These are phyloP conservation scores for Tripterygium wilfordii DNA, from an alignment of 177 flowering plant species.

Conservation along the genomic window DNA sequence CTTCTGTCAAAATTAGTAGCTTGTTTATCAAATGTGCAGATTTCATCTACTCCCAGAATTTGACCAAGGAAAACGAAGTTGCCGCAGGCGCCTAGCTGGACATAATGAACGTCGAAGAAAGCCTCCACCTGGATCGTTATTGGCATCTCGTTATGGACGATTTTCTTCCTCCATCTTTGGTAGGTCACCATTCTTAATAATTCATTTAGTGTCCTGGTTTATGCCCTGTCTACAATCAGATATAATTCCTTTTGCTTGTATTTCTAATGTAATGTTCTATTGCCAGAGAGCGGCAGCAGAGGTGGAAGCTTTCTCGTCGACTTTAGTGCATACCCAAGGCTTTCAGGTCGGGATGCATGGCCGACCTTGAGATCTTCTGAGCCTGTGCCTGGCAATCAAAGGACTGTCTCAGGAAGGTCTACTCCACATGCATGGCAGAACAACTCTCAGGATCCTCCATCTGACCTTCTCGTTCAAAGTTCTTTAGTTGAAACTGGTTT, in stretches of 20 bases:
- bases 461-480: constrained; percentile 41
- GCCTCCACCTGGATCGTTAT: constrained; percentile 67
- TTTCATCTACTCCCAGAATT: constrained; percentile 83
- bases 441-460: constrained; percentile 35
- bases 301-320: constrained; percentile 66
- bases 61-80: constrained; percentile 86
- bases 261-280: neutral
- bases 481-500: constrained; percentile 33
- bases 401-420: constrained; percentile 27
- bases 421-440: constrained; percentile 44
- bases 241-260: neutral
- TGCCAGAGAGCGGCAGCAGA: constrained; percentile 53
- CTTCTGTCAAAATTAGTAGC: constrained; percentile 1
- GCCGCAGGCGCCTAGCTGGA: constrained; percentile 82
- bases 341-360: constrained; percentile 41
- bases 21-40: constrained; percentile 32
- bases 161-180: constrained; percentile 55
- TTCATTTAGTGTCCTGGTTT: neutral
- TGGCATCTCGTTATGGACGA: constrained; percentile 56
- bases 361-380: constrained; percentile 37
- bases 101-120: constrained; percentile 89
- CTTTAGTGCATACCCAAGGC: constrained; percentile 46
- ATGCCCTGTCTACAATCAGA: neutral
- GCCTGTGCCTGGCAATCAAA: constrained; percentile 26
- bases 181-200: constrained; percentile 19